Conservation (phyloP, 306 rosid species). For the Astragalus glycyphyllos region DNA sequence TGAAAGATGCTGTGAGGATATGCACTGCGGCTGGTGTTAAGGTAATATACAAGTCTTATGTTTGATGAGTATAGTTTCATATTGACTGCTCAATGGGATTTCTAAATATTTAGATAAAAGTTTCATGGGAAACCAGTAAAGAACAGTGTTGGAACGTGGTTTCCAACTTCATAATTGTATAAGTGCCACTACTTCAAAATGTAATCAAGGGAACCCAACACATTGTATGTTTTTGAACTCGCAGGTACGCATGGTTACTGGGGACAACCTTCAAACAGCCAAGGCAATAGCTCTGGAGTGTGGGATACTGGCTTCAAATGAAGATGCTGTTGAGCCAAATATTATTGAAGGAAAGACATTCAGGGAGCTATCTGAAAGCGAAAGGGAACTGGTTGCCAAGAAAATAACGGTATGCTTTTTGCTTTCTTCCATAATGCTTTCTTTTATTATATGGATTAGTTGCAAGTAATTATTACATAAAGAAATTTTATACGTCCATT, state of each 20-base stretch:
- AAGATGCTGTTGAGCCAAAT: slow-evolving; percentile 76
- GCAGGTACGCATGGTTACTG: slow-evolving; percentile 98
- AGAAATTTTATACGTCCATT: slow-evolving; percentile 26
- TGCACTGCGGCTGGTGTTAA: slow-evolving; percentile 92
- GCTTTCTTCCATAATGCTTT: slow-evolving; percentile 19
- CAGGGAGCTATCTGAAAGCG: slow-evolving; percentile 75
- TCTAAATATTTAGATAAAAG: slow-evolving; percentile 26
- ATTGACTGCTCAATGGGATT: slow-evolving; percentile 23
- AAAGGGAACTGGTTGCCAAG: slow-evolving; percentile 77
- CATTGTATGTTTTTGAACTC: slow-evolving; percentile 33
- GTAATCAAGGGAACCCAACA: slow-evolving; percentile 41
- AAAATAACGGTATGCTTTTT: slow-evolving; percentile 61
- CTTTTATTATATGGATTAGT: slow-evolving; percentile 32
- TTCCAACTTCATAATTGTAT: slow-evolving; percentile 35
- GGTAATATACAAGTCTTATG: slow-evolving; percentile 57
- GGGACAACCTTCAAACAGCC: slow-evolving; percentile 95
- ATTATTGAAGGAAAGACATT: slow-evolving; percentile 89
- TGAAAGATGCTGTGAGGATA: slow-evolving; percentile 72
- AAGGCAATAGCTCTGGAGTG: slow-evolving; percentile 97
- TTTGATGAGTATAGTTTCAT: slow-evolving; percentile 27
- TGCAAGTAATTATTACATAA: slow-evolving; percentile 34
- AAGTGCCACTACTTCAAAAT: slow-evolving; percentile 32
- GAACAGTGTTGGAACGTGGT: slow-evolving; percentile 8
- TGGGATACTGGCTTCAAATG: slow-evolving; percentile 77
- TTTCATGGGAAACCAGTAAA: slow-evolving; percentile 23